phyloP scores from a whole-genome alignment of 768 basidiomycete genomes.

The Collybia sp. region DNA sequence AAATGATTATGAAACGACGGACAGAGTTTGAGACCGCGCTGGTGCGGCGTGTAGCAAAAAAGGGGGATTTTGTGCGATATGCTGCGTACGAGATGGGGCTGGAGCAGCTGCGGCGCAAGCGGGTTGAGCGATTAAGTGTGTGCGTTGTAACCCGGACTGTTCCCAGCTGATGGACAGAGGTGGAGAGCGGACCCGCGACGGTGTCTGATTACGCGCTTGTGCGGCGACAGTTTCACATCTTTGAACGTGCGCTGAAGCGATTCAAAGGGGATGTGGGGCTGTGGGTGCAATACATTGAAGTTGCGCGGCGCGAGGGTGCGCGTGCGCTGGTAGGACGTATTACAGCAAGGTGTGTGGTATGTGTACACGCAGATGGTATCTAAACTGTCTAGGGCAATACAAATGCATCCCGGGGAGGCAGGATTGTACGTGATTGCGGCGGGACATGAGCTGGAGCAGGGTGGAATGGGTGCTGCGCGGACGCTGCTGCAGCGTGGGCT shows the following conservation, averaged over 20 bases:
- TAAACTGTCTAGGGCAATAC: conserved; percentile 52
- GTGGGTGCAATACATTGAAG: conserved; percentile 86
- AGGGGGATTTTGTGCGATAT: conserved; percentile 87
- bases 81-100: conserved; percentile 89
- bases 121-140: conserved; percentile 69
- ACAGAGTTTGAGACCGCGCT: conserved; percentile 82
- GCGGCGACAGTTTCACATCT: conserved; percentile 81
- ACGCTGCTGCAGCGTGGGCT: conserved; percentile 82
- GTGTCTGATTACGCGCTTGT: conserved; percentile 85
- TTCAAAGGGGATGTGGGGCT: conserved; percentile 86
- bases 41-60: conserved; percentile 78
- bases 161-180: conserved; percentile 23
- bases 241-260: conserved; percentile 83
- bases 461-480: conserved; percentile 75
- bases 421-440: conserved; percentile 83
- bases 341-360: conserved; percentile 61
- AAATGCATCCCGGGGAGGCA: conserved; percentile 78
- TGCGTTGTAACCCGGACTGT: background rate
- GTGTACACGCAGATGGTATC: background rate
- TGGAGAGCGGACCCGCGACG: conserved; percentile 46
- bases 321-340: conserved; percentile 76
- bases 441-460: conserved; percentile 72
- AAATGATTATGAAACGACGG: conserved; percentile 79
- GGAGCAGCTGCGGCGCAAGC: conserved; percentile 74
- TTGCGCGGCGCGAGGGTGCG: conserved; percentile 79